Base-by-base conservation (phyloP, 148 eudicot genomes). In the Cornus controversa region DNA sequence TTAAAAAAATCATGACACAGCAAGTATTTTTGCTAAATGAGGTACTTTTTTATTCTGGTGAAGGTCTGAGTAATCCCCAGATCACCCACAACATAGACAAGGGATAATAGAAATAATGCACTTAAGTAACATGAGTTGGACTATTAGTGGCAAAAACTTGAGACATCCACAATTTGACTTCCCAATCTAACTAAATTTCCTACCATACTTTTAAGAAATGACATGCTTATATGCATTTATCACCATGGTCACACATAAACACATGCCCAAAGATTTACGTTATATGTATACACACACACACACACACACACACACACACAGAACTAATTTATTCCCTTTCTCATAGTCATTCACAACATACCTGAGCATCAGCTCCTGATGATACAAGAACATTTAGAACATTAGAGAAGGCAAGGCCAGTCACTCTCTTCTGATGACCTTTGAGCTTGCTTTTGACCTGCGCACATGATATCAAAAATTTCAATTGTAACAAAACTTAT, bases 311-410 rank as follows among this genome's bases (percentile, higher is more conserved):
- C 9, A 40, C 8, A 60, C 25, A 60, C 8, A 60, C 0, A n/a
- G n/a, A 15, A 14, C 24, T 20, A 42, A 27, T 53, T 53, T 10
- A 29, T 76, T 54, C 27, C 3, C 14, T 63, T 22, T 26, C 53
- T n/a, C 40, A 78, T 70, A 28, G 63, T 24, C 26, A 71, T 14
- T 34, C 31, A 31, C 26, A 10, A 63, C 74, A 29, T 71, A 92
- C 93, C 92, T 92, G 90, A 74, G 92, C 80, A 83, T 92, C 93
- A 27, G 90, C 92, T 29, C 96, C 93, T 42, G 96, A 84, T 65
- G 96, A 92, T 60, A 92, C 87, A n/a, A 92, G 92, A 34, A 90
- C 79, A 75, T 88, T 77, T 27, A 85, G 77, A 71, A 67, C 86
- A 73, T 75, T 84, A 2, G 96, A 88, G 75, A 90, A 92, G 66